phyloP scores from a whole-genome alignment of 768 basidiomycete genomes.

The Cystofilobasidium bisporidii region DNA sequence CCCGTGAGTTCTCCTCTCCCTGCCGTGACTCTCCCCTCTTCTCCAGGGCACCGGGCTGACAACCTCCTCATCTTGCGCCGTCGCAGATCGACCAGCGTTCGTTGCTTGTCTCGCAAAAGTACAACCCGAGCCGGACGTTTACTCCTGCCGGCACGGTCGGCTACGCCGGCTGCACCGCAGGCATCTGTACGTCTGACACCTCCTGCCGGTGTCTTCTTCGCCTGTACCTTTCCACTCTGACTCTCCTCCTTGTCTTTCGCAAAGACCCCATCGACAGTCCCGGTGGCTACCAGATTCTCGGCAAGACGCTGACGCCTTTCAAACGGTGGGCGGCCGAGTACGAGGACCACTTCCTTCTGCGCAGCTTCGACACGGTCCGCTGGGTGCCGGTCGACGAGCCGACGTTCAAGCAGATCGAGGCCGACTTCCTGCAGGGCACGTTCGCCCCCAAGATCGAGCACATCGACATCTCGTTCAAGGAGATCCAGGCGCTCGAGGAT shows the following conservation, averaged over 20 bases:
- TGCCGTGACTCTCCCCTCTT: too few relatives aligned
- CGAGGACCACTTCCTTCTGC: constrained; percentile 6
- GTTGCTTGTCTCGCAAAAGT: constrained; percentile 58
- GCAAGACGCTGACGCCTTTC: constrained; percentile 4
- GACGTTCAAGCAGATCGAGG: neutral
- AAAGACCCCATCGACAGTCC: constrained; percentile 32
- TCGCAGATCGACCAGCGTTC: constrained; percentile 56
- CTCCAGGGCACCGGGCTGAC: too few relatives aligned
- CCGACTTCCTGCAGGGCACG: neutral
- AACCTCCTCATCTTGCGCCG: too few relatives aligned
- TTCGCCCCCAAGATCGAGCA: neutral
- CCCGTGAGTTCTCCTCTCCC: too few relatives aligned
- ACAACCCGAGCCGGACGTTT: constrained; percentile 61
- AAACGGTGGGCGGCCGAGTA: neutral
- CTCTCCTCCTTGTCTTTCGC: too few relatives aligned
- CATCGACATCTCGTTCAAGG: neutral
- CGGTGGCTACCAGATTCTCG: constrained; percentile 59
- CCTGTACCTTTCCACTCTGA: neutral
- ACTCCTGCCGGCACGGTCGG: constrained; percentile 65
- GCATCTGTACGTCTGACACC: constrained; percentile 47
- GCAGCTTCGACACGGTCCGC: constrained; percentile 6
- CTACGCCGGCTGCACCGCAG: constrained; percentile 56
- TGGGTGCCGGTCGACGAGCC: constrained; percentile 3
- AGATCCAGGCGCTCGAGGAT: constrained; percentile 4
- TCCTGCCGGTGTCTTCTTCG: constrained; percentile 48